Conservation (phyloP, 306 rosid genomes). For the Quercus parvula region DNA sequence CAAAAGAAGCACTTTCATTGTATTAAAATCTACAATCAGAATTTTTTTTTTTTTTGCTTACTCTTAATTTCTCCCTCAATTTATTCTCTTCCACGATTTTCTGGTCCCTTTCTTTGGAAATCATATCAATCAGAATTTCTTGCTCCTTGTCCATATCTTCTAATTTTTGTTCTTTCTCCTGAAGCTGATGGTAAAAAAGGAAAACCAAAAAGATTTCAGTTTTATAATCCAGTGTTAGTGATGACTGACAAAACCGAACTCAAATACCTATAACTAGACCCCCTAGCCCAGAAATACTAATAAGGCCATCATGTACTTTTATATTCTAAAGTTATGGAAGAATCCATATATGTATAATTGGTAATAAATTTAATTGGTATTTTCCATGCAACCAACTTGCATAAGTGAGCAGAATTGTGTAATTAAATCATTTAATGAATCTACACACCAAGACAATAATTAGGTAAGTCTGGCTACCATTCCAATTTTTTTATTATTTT, state of each 20-base stretch:
- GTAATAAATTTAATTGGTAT: too few species aligned
- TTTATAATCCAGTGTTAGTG: not conserved
- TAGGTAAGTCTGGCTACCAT: too few species aligned
- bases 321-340: too few species aligned
- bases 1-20: not conserved
- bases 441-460: too few species aligned
- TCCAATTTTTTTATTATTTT: too few species aligned
- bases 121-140: not conserved
- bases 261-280: too few species aligned
- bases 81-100: not conserved
- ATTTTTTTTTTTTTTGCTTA: not conserved
- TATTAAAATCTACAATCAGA: not conserved
- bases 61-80: slow-evolving; percentile 5
- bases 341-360: too few species aligned
- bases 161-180: not conserved
- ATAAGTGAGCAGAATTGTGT: too few species aligned
- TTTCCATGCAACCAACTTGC: too few species aligned
- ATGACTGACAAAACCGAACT: not conserved
- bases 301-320: too few species aligned
- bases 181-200: not conserved
- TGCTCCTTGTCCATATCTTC: not conserved
- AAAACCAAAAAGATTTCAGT: not conserved
- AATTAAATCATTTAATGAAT: too few species aligned
- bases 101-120: not conserved
- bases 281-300: too few species aligned